phyloP scores from a whole-genome alignment of 306 rosid species.

The Elaeagnus macrophylla region DNA sequence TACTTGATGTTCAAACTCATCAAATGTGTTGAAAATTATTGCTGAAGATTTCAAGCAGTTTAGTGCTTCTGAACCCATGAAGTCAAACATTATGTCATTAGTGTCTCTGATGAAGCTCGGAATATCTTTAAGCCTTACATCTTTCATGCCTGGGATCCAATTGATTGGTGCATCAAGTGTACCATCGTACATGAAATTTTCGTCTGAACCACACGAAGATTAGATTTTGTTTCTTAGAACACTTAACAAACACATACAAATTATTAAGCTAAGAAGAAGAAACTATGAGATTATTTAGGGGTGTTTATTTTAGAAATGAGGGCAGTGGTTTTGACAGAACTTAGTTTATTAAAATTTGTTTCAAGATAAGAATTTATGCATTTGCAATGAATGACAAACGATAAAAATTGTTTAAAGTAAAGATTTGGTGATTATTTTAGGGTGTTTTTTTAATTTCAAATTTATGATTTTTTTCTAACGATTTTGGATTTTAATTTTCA shows the following conservation, averaged over 20 bases:
- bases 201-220: conserved; percentile 13
- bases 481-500: too few relatives aligned
- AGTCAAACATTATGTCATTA: conserved; percentile 34
- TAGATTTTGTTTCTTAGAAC: not conserved
- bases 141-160: conserved; percentile 35
- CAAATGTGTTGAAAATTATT: conserved; percentile 34
- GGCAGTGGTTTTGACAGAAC: too few relatives aligned
- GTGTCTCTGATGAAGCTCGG: conserved; percentile 31
- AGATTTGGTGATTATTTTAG: too few relatives aligned
- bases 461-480: too few relatives aligned
- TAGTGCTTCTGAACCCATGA: conserved; percentile 19
- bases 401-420: too few relatives aligned
- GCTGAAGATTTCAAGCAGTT: conserved; percentile 29
- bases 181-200: conserved; percentile 21
- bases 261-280: not conserved
- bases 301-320: too few relatives aligned
- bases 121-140: conserved; percentile 32
- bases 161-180: conserved; percentile 23
- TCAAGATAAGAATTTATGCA: too few relatives aligned
- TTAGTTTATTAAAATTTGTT: too few relatives aligned
- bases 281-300: too few relatives aligned
- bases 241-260: not conserved
- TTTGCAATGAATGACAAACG: too few relatives aligned
- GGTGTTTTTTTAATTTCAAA: too few relatives aligned
- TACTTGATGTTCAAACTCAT: conserved; percentile 29